Conservation (phyloP, 495 filamentous ascomycete species). For the Darksidea phi region DNA sequence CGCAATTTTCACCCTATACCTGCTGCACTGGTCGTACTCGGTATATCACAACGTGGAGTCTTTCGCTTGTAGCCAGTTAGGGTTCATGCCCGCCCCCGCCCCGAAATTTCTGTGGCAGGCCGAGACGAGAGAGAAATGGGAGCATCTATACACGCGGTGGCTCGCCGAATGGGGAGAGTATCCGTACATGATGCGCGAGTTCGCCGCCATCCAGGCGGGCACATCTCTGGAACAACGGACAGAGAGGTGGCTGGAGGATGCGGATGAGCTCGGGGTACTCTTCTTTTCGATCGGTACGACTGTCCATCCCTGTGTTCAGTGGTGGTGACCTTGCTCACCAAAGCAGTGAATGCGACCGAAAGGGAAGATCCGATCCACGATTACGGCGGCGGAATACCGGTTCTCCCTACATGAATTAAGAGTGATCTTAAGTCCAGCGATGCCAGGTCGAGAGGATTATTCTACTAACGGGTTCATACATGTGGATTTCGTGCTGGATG, state of each 20-base stretch:
- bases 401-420: constrained; percentile 1
- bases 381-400: constrained; percentile 9
- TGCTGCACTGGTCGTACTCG: constrained; percentile 48
- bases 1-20: constrained; percentile 39
- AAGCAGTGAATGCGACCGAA: constrained; percentile 20
- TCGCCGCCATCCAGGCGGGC: constrained; percentile 38
- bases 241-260: constrained; percentile 46
- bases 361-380: constrained; percentile 7
- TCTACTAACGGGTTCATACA: no score
- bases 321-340: constrained; percentile 16
- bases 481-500: no score
- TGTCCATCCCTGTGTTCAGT: constrained; percentile 28
- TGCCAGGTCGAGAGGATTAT: background rate
- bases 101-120: constrained; percentile 49
- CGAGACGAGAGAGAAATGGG: constrained; percentile 42
- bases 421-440: background rate
- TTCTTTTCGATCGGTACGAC: constrained; percentile 43
- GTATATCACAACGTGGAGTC: constrained; percentile 40
- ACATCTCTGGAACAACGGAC: constrained; percentile 32
- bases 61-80: constrained; percentile 45
- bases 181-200: constrained; percentile 44
- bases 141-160: constrained; percentile 43
- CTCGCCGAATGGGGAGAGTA: constrained; percentile 44
- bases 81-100: constrained; percentile 43
- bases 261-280: constrained; percentile 46